Conservation (phyloP, 768 basidiomycete species). For the Lentinula edodes region DNA sequence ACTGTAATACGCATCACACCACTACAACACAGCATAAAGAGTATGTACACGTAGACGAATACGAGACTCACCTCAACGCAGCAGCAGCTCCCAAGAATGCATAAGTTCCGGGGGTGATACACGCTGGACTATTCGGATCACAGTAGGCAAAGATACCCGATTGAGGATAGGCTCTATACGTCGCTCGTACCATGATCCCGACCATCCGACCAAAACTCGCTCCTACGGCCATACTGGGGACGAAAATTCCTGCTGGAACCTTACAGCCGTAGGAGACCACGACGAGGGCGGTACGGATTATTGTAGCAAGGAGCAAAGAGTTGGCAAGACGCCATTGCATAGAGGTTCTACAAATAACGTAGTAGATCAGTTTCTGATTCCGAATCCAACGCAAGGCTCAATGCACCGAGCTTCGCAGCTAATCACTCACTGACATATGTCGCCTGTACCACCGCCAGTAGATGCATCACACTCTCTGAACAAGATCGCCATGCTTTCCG, state of each 20-base stretch:
- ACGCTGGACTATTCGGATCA: slow-evolving; percentile 78
- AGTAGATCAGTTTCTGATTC: not conserved
- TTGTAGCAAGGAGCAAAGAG: slow-evolving; percentile 85
- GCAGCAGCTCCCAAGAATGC: slow-evolving; percentile 97
- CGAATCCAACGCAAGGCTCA: not conserved
- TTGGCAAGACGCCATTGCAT: slow-evolving; percentile 95
- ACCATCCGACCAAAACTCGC: slow-evolving; percentile 97
- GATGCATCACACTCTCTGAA: slow-evolving; percentile 84
- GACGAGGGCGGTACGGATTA: slow-evolving; percentile 82
- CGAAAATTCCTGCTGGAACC: slow-evolving; percentile 97
- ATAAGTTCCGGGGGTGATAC: slow-evolving; percentile 98
- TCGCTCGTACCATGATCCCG: slow-evolving; percentile 92
- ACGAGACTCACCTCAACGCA: slow-evolving; percentile 65
- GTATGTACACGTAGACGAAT: not conserved
- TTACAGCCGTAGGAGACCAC: slow-evolving; percentile 93
- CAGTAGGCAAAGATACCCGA: slow-evolving; percentile 84
- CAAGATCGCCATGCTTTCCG: slow-evolving; percentile 88
- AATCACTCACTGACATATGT: slow-evolving; percentile 85
- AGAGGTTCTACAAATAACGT: slow-evolving; percentile 52
- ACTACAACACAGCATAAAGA: slow-evolving; percentile 30
- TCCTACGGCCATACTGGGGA: slow-evolving; percentile 98
- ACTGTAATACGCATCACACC: slow-evolving; percentile 97
- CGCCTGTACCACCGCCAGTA: slow-evolving; percentile 67
- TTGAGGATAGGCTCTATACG: slow-evolving; percentile 39
- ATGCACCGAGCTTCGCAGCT: too few species aligned